phyloP scores from a whole-genome alignment of 805 yeast species.

The Yarrowia sp. region DNA sequence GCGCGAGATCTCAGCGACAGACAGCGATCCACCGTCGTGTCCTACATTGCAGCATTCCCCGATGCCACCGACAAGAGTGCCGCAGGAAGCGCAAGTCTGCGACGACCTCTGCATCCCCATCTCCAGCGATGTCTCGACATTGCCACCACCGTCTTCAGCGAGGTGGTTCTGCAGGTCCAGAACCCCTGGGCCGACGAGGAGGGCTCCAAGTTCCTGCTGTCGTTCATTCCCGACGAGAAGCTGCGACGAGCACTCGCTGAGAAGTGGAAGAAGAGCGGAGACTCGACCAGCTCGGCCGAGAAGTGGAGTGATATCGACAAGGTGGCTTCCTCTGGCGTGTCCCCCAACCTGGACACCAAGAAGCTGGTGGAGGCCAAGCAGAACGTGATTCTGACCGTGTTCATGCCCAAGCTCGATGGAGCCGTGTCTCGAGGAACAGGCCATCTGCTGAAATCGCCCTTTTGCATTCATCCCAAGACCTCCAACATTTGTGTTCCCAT shows the following conservation, averaged over 20 bases:
- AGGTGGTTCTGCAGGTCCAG: slow-evolving; percentile 71
- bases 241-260: slow-evolving; percentile 47
- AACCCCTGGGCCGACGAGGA: slow-evolving; percentile 74
- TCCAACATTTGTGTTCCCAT: slow-evolving; percentile 92
- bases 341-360: slow-evolving; percentile 44
- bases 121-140: slow-evolving; percentile 66
- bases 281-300: slow-evolving; percentile 49
- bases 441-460: slow-evolving; percentile 93
- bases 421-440: slow-evolving; percentile 87
- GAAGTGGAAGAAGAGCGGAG: slow-evolving; percentile 58
- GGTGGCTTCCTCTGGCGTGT: slow-evolving; percentile 44
- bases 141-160: slow-evolving; percentile 60
- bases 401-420: slow-evolving; percentile 90
- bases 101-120: slow-evolving; percentile 89
- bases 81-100: slow-evolving; percentile 44
- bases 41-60: slow-evolving; percentile 71
- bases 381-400: slow-evolving; percentile 72
- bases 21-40: slow-evolving; percentile 74
- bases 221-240: slow-evolving; percentile 59
- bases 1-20: slow-evolving; percentile 74
- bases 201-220: slow-evolving; percentile 55
- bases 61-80: slow-evolving; percentile 49
- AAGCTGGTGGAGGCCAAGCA: slow-evolving; percentile 68
- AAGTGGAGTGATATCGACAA: slow-evolving; percentile 75
- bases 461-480: slow-evolving; percentile 94